phyloP scores from a whole-genome alignment of 805 yeast genomes.

The Candida fluviatilis region DNA sequence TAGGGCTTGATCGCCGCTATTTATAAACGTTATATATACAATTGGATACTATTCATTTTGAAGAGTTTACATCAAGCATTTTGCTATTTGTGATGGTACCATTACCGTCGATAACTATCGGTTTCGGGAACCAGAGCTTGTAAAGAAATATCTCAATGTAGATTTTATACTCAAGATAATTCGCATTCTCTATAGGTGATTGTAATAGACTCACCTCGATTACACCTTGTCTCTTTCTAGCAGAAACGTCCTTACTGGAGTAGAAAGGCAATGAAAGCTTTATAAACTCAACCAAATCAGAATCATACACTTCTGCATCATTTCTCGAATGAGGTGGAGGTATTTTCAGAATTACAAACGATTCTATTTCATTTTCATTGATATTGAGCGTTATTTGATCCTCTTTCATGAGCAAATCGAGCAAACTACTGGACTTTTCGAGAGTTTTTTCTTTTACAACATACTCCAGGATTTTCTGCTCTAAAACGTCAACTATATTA shows the following conservation, averaged over 20 bases:
- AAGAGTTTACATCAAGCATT: too few relatives aligned
- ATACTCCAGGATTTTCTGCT: conserved; percentile 23
- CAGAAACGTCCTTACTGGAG: conserved; percentile 14
- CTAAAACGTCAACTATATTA: conserved; percentile 24
- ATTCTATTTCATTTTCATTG: conserved; percentile 18
- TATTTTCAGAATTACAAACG: conserved; percentile 19
- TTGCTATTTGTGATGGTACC: conserved; percentile 10
- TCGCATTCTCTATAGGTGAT: conserved; percentile 9
- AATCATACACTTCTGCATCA: conserved; percentile 10
- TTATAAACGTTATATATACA: too few relatives aligned
- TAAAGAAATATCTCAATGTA: conserved; percentile 17
- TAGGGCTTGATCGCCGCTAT: too few relatives aligned
- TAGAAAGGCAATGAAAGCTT: conserved; percentile 32
- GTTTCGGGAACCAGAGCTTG: conserved; percentile 5
- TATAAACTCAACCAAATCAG: conserved; percentile 19
- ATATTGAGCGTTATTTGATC: conserved; percentile 28
- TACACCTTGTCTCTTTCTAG: conserved; percentile 26
- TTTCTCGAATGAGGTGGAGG: conserved; percentile 1
- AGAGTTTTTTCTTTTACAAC: conserved; percentile 13
- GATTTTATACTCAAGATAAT: conserved; percentile 14
- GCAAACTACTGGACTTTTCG: conserved; percentile 1
- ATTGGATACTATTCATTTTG: not conserved
- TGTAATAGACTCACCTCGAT: conserved; percentile 28
- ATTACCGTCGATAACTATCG: conserved; percentile 5
- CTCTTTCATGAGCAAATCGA: conserved; percentile 23